Base-by-base conservation (phyloP, 2,329 filamentous ascomycete genomes). In the Ceratocystis papillata region DNA sequence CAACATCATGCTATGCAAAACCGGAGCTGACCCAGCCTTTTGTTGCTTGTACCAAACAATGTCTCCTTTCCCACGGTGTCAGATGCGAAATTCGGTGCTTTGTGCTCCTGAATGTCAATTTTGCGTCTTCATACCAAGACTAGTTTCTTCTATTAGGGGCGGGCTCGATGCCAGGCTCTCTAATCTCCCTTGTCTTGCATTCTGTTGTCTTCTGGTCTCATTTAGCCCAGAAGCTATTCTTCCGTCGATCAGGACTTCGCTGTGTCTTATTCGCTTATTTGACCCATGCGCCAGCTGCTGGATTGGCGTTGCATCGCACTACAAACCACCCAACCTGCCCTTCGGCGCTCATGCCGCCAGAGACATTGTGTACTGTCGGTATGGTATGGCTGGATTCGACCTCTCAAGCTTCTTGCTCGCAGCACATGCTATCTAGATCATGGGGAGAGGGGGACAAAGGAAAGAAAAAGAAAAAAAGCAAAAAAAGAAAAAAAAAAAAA, bases 231-330 rank as follows among this genome's bases (percentile, higher is more conserved):
- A 50, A 50, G 17, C n/a, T 50, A 20, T 20, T 20, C 46, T 50
- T n/a, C 10, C 12, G 46, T 10, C 46, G 46, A 50, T 50, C 46
- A n/a, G 6, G n/a, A 50, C 46, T 10, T 6, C 6, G 20, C 8
- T 50, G n/a, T 50, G n/a, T 50, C 46, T 50, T 25, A 25, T 50
- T 50, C 46, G 46, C 46, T 50, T 50, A 50, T 50, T 22, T 22
- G 15, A 50, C 7, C 46, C 46, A 50, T 50, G 46, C 10, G 46
- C 46, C 10, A 50, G 46, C n/a, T 50, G 6, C 46, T 50, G 5
- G 46, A 20, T 50, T 20, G 7, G 46, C 2, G n/a, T 50, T 50
- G n/a, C 46, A 50, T 22, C 17, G 22, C 17, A 50, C 20, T 7
- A 46, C 12, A 46, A 15, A 46, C 15, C 45, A 46, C 4, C n/a